These are phyloP conservation scores for Lecanicillium sp. DNA, from an alignment of 2,329 filamentous ascomycete genomes.

Conservation along the genomic window DNA sequence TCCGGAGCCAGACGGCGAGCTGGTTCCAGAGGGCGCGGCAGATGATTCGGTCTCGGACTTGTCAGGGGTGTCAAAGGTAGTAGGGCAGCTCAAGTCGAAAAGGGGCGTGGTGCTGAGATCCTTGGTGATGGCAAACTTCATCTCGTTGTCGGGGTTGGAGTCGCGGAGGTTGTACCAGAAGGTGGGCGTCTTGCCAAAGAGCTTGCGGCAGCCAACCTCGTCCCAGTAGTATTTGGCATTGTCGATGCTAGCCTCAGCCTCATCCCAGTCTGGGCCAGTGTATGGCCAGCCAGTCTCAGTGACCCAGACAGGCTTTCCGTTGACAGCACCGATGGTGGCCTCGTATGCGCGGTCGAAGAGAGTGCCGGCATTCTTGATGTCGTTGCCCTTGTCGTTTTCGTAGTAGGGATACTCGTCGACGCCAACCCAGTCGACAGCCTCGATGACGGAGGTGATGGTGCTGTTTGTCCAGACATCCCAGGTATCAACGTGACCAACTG, in stretches of 20 bases:
- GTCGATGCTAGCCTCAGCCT: constrained; percentile 43
- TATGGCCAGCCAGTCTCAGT: constrained; percentile 61
- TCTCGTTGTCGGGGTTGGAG: constrained; percentile 49
- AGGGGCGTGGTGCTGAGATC: constrained; percentile 41
- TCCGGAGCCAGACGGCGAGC: constrained; percentile 11
- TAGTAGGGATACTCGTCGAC: constrained; percentile 62
- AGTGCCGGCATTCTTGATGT: constrained; percentile 43
- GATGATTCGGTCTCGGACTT: constrained; percentile 11
- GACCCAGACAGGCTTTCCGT: constrained; percentile 49
- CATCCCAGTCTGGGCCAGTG: constrained; percentile 42
- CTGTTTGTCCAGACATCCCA: constrained; percentile 55
- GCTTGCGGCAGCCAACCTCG: constrained; percentile 49
- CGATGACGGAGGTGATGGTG: constrained; percentile 51
- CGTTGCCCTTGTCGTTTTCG: constrained; percentile 46
- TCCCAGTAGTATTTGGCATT: constrained; percentile 60
- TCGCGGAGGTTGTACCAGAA: constrained; percentile 57
- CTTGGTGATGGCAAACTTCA: constrained; percentile 49
- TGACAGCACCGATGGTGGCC: constrained; percentile 34
- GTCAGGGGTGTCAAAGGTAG: constrained; percentile 26
- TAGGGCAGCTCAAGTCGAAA: constrained; percentile 47
- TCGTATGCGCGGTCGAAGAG: constrained; percentile 46
- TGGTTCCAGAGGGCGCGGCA: background rate
- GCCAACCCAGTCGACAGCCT: constrained; percentile 56
- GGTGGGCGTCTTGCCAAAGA: constrained; percentile 46
- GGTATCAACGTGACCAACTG: constrained; percentile 61